These are phyloP conservation scores for Posidonia australis DNA, from an alignment of 106 monocot species.

Conservation along the genomic window DNA sequence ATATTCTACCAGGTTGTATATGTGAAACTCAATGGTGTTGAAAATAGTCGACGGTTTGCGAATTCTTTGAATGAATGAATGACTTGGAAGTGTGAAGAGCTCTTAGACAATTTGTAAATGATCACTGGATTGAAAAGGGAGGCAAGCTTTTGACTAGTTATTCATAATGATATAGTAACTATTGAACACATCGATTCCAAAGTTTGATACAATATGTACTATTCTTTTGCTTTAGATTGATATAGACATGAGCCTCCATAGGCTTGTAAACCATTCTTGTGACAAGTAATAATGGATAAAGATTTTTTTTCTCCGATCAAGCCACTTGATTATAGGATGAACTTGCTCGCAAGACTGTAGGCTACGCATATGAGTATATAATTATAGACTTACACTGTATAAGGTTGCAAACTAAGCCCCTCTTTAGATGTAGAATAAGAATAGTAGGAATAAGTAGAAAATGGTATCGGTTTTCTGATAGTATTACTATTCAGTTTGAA, in stretches of 20 bases:
- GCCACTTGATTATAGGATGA: too few species aligned
- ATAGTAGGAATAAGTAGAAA: too few species aligned
- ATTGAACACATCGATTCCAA: background rate
- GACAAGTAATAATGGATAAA: background rate
- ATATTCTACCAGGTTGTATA: conserved; percentile 84
- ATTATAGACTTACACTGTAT: too few species aligned
- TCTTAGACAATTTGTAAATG: background rate
- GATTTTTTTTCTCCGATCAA: background rate
- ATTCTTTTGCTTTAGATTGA: background rate
- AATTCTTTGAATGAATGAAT: background rate
- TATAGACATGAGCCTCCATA: background rate
- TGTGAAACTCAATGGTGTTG: conserved; percentile 29
- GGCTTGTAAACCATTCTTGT: conserved; percentile 1
- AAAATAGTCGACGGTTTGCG: background rate
- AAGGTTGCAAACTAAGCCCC: too few species aligned
- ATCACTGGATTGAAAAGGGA: background rate
- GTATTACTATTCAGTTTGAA: too few species aligned
- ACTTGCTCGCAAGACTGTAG: too few species aligned
- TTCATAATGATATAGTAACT: background rate
- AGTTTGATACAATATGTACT: background rate
- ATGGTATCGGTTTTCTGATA: too few species aligned
- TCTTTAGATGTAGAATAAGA: too few species aligned
- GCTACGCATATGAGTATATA: too few species aligned
- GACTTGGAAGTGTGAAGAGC: background rate
- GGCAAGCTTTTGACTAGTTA: background rate